Conservation (phyloP, 805 yeast genomes). For the Wickerhamiella occidentalis region DNA sequence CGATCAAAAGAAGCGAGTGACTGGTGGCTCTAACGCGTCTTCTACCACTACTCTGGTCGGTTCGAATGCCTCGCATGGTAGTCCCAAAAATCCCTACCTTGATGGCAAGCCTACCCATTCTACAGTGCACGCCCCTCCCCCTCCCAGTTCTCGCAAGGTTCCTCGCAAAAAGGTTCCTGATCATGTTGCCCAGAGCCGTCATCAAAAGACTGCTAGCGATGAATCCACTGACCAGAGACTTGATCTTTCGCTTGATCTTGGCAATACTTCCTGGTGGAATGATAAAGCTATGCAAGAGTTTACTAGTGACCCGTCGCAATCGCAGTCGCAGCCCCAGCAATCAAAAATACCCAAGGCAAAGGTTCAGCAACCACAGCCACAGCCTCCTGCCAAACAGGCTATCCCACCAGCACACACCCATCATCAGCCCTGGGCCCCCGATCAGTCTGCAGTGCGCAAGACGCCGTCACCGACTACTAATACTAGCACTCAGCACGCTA, state of each 20-base stretch:
- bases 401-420: neutral
- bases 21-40: neutral
- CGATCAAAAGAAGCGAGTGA: conserved; percentile 18
- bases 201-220: conserved; percentile 7
- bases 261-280: conserved; percentile 7
- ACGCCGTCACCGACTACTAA: conserved; percentile 1
- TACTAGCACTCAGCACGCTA: neutral
- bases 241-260: conserved; percentile 8
- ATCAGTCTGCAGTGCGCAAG: conserved; percentile 3
- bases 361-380: neutral
- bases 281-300: neutral
- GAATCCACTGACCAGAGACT: conserved; percentile 4
- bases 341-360: too few species aligned
- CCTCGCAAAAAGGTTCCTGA: conserved; percentile 11
- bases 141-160: conserved; percentile 1
- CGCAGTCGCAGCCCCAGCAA: neutral
- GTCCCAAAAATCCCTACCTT: conserved; percentile 4
- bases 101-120: conserved; percentile 9
- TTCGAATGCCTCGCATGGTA: neutral
- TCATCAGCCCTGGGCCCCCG: conserved; percentile 7
- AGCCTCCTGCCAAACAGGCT: neutral
- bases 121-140: neutral
- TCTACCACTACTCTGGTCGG: conserved; percentile 6
- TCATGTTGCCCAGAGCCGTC: neutral
- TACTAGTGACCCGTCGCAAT: neutral